Conservation (phyloP, 768 basidiomycete genomes). For the Hygrophorus pudorinus region DNA sequence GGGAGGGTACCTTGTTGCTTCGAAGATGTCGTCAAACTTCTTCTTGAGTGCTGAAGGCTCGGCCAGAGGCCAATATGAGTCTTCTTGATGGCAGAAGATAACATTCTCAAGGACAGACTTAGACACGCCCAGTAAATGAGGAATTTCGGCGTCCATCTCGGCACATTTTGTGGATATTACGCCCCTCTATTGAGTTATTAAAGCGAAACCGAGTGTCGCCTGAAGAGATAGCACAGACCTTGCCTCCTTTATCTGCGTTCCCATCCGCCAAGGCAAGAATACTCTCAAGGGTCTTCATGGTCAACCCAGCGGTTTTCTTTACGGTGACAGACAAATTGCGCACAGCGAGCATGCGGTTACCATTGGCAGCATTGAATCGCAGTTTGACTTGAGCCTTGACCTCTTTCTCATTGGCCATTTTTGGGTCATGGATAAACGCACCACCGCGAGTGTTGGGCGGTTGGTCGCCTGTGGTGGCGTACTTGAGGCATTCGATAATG, state of each 20-base stretch:
- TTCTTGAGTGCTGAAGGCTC: slow-evolving; percentile 91
- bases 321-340: slow-evolving; percentile 87
- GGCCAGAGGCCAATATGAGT: slow-evolving; percentile 94
- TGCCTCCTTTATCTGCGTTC: slow-evolving; percentile 58
- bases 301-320: slow-evolving; percentile 81
- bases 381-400: slow-evolving; percentile 98
- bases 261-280: slow-evolving; percentile 68
- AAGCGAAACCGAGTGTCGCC: background rate
- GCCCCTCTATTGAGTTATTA: slow-evolving; percentile 45
- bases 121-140: slow-evolving; percentile 86
- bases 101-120: slow-evolving; percentile 99
- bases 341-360: slow-evolving; percentile 82
- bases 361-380: slow-evolving; percentile 83
- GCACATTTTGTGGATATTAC: slow-evolving; percentile 96
- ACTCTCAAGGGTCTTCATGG: slow-evolving; percentile 97
- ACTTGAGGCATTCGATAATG: slow-evolving; percentile 98
- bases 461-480: slow-evolving; percentile 96
- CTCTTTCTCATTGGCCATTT: slow-evolving; percentile 99
- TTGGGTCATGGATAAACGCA: slow-evolving; percentile 98
- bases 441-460: slow-evolving; percentile 96
- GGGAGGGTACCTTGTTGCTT: slow-evolving; percentile 72
- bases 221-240: slow-evolving; percentile 40
- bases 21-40: slow-evolving; percentile 99
- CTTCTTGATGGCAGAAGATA: slow-evolving; percentile 99
- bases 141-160: slow-evolving; percentile 92